Evolutionary conservation across 1,284 basidiomycete genomes (phyloP).

Genomic region (Trichosporon sp.): DNA sequence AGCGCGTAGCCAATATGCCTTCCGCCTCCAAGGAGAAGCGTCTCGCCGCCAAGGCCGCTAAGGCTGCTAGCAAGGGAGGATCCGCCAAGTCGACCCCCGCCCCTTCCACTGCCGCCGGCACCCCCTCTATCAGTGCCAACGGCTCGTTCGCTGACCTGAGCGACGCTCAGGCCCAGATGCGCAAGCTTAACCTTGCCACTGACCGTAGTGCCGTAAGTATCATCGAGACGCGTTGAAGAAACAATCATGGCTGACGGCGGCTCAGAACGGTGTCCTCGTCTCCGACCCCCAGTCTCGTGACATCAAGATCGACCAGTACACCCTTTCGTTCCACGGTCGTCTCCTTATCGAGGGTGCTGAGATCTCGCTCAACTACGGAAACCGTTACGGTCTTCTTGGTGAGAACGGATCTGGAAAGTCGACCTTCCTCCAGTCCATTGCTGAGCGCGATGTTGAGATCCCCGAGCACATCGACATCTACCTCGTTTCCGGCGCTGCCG

Average conservation of each 20-base stretch:
- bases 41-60: conserved; percentile 86
- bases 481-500: conserved; percentile 92
- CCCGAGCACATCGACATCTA: conserved; percentile 97
- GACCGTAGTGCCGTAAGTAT: conserved; percentile 67
- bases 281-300: conserved; percentile 91
- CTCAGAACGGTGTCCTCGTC: conserved; percentile 76
- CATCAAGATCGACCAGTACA: conserved; percentile 96
- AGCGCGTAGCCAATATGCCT: conserved; percentile 47
- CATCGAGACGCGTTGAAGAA: background rate
- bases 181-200: conserved; percentile 80
- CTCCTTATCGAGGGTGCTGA: conserved; percentile 87
- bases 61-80: conserved; percentile 60
- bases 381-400: conserved; percentile 87
- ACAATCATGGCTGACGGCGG: conserved; percentile 13
- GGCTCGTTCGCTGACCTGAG: conserved; percentile 65
- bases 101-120: conserved; percentile 66
- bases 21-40: conserved; percentile 65
- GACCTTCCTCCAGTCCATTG: conserved; percentile 65
- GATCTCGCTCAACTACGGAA: conserved; percentile 93
- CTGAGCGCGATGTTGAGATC: conserved; percentile 90
- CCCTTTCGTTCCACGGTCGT: conserved; percentile 95
- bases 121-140: conserved; percentile 73
- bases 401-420: conserved; percentile 96
- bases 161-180: conserved; percentile 67
- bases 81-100: conserved; percentile 60